These are phyloP conservation scores for Cadophora malorum DNA, from an alignment of 2,329 filamentous ascomycete species.

Conservation along the genomic window DNA sequence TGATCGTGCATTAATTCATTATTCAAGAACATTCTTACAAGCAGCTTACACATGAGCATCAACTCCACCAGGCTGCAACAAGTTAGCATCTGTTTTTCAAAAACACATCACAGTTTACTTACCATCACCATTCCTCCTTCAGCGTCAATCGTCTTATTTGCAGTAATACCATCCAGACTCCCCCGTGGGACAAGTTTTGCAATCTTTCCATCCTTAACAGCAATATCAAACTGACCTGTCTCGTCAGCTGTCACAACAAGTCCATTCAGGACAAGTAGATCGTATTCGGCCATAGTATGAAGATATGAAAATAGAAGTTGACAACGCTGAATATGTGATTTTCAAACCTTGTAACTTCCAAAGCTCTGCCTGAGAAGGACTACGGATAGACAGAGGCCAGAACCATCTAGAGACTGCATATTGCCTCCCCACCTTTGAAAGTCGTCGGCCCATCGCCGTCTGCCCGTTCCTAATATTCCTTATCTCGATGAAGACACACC, in stretches of 20 bases:
- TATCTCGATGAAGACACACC: slow-evolving; percentile 16
- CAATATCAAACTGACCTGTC: slow-evolving; percentile 50
- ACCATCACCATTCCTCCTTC: slow-evolving; percentile 54
- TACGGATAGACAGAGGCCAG: background rate
- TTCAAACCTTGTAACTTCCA: background rate
- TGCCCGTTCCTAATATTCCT: background rate
- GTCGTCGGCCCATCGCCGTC: slow-evolving; percentile 16
- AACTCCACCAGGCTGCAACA: slow-evolving; percentile 48
- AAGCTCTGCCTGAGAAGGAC: background rate
- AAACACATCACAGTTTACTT: background rate
- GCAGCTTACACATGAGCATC: slow-evolving; percentile 50
- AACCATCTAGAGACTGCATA: background rate
- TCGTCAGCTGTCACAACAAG: slow-evolving; percentile 50
- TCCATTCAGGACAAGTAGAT: slow-evolving; percentile 52
- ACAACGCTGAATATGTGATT: background rate
- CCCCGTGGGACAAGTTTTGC: slow-evolving; percentile 46
- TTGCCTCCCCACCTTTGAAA: slow-evolving; percentile 24
- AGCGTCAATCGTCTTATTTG: slow-evolving; percentile 48
- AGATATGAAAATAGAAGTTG: background rate
- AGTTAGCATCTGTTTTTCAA: background rate
- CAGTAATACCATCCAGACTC: slow-evolving; percentile 41
- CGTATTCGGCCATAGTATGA: slow-evolving; percentile 40
- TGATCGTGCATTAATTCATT: slow-evolving; percentile 16
- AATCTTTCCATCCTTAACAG: slow-evolving; percentile 52
- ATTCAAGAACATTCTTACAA: background rate